Percentiles rank a stretch among this genome's conserved stretches.
Evolutionary conservation across 2,329 filamentous ascomycete species (phyloP).

Genomic region (Talaromyces marneffei): DNA sequence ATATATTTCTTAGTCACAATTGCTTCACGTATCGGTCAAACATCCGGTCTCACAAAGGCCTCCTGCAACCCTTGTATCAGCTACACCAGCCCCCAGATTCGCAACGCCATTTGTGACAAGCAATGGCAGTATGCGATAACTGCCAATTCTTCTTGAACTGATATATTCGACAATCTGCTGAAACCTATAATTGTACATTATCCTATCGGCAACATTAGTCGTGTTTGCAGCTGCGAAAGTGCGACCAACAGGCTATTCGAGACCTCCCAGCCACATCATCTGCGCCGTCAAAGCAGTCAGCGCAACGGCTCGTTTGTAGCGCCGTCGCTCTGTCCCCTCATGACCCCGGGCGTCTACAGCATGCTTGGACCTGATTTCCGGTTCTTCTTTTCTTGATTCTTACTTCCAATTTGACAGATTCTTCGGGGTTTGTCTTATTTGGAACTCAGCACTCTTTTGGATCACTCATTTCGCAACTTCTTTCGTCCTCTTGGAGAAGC

Average conservation of each 20-base stretch:
- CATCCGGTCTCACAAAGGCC: neutral
- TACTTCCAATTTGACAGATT: neutral
- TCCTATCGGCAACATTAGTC: neutral
- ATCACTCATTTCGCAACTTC: neutral
- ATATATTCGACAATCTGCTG: neutral
- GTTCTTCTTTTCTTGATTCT: neutral
- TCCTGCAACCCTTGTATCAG: neutral
- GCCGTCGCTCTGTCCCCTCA: slow-evolving; percentile 7
- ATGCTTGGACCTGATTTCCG: neutral
- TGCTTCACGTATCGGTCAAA: neutral
- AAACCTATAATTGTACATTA: neutral
- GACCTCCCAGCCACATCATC: slow-evolving; percentile 8
- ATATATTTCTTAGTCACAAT: too few species aligned
- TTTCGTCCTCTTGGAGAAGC: neutral
- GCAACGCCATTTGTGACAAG: neutral
- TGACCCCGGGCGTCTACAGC: neutral
- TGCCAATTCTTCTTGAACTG: slow-evolving; percentile 2
- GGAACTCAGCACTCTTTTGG: neutral
- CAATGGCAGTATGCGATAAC: slow-evolving; percentile 10
- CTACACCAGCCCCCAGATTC: neutral
- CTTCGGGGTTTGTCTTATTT: neutral
- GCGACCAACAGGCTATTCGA: neutral
- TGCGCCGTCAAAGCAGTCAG: slow-evolving; percentile 1
- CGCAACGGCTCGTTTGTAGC: slow-evolving; percentile 5
- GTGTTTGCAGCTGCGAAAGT: neutral